Evolutionary conservation across 2,329 filamentous ascomycete species (phyloP), one percentile per base, ranked within the genome.

Genomic region (Cladorrhinum sp.): DNA sequence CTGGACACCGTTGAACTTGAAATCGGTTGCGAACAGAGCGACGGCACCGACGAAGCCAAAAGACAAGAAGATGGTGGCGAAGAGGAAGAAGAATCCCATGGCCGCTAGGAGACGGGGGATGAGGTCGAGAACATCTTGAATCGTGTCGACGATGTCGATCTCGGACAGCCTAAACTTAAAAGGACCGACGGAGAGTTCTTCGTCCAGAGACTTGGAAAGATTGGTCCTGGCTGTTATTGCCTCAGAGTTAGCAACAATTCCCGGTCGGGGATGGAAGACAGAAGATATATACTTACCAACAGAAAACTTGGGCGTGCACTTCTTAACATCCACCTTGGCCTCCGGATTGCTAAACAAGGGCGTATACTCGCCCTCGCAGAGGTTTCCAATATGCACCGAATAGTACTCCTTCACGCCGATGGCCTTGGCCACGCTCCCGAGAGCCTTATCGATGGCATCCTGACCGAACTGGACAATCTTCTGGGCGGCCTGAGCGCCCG

Each of bases 21-120:
- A 55, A 21, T 54, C 54, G 21, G 53, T 14, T 1, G 36, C 54
- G 72, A 75, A 14, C 70, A 46, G 23, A 28, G 16, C 67, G 1
- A 20, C 6, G 14, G 58, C 48, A 21, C 57, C 36, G 6, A 83
- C 67, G 68, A 82, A 76, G 30, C 75, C 73, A 2, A 81, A 69
- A 10, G 77, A 79, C 2, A 77, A 72, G 65, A 79, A 73, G 18
- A 70, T 74, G 52, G 75, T 71, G 58, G 73, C 76, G 1, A 84
- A 63, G 46, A 79, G 75, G 69, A 80, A 83, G 59, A 85, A 70
- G 55, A 81, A 71, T 68, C 81, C 80, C 53, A 82, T 71, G 24
- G 74, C 76, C n/a, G 79, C 70, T 3, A 84, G 74, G n/a, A 77
- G 73, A 16, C 70, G 69, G 67, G 83, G 82, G 68, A 84, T 72